Conservation (phyloP, 345 rosid genomes). For the Nasturtium officinale region DNA sequence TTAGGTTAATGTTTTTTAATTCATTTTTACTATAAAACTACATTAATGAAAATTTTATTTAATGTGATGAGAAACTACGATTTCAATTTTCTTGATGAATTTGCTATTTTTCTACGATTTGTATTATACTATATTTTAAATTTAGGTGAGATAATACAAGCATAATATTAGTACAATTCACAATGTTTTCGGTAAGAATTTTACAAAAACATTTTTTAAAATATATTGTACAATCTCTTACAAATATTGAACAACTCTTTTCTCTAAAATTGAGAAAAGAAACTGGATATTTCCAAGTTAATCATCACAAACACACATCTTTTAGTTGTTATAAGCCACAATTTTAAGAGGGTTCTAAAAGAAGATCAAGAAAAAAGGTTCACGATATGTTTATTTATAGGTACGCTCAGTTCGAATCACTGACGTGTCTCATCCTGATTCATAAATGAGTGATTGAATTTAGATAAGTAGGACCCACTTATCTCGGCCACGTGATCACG, state of each 20-base stretch:
- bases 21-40: too few relatives aligned
- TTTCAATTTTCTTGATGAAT: too few relatives aligned
- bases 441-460: background rate
- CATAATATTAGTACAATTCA: background rate
- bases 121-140: too few relatives aligned
- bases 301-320: background rate
- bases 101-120: too few relatives aligned
- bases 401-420: background rate
- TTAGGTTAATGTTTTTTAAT: background rate
- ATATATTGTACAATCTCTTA: background rate
- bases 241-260: background rate
- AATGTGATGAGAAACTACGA: too few relatives aligned
- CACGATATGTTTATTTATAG: background rate
- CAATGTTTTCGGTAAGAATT: background rate
- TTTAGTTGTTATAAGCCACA: too few relatives aligned
- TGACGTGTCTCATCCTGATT: background rate
- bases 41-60: too few relatives aligned
- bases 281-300: background rate
- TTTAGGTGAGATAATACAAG: too few relatives aligned
- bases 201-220: background rate
- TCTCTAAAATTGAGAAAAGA: background rate
- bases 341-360: background rate
- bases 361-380: background rate
- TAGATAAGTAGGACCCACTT: slow-evolving; percentile 27
- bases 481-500: background rate